Base-by-base conservation (phyloP, 495 filamentous ascomycete species). In the Hypoxylon rickii region DNA sequence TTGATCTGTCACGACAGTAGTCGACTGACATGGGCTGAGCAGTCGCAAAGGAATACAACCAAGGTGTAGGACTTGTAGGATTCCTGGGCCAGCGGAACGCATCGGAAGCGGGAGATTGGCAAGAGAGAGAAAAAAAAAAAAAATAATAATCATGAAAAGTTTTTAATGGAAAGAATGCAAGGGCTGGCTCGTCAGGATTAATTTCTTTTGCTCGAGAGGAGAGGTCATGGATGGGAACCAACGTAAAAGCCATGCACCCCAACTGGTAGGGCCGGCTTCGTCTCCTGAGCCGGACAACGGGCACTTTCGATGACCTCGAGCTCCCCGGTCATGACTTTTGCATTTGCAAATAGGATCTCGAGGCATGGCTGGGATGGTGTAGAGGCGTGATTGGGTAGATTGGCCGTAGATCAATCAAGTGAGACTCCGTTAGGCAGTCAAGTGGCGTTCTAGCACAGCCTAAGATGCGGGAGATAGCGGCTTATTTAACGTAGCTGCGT, bases 361-460 rank as follows among this genome's bases (percentile, higher is more conserved):
- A 58, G 45, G 52, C 63, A 63, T 58, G 55, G 56, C 63, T 63
- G 55, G 44, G 43, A 24, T 37, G 55, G 41, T 49, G 39, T 58
- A 44, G 22, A 21, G 41, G 31, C 59, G 58, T 66, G 66, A 68
- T 68, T 68, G 66, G 66, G 66, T 43, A 59, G 60, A 47, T 46
- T 33, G 47, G 44, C 53, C 47, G 55, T 60, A 62, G 65, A 61
- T 66, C 66, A 58, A 61, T 67, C 55, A 64, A 68, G 62, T 66
- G 56, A 66, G 55, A 68, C 58, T 66, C 63, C 56, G 66, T 58
- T 61, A 56, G 63, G 59, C 51, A 57, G 38, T 57, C 33, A 34
- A 16, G 58, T 62, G 58, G 58, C 58, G 58, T 62, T 62, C 32
- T 57, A 52, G 51, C 52, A 57, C 48, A 29, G 51, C 58, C 55